Evolutionary conservation across 2,329 filamentous ascomycete species (phyloP).

Genomic region (Fusarium robinianum): DNA sequence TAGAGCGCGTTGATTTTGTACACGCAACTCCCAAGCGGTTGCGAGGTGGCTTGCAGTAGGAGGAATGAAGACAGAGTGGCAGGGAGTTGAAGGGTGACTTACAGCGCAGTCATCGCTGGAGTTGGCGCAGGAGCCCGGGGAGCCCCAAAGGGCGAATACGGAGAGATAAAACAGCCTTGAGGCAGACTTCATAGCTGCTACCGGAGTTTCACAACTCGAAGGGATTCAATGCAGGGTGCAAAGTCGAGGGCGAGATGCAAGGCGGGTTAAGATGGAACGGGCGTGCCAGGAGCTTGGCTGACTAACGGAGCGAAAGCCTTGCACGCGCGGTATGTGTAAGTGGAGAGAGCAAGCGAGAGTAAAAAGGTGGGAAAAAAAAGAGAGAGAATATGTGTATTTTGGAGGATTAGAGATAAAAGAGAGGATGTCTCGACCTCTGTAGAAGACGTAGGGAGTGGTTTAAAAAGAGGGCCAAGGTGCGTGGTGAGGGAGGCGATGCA

Average conservation of each 20-base stretch:
- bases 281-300: conserved; percentile 2
- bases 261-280: conserved; percentile 4
- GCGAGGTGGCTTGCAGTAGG: not conserved
- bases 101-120: conserved; percentile 58
- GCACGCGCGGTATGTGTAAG: too few relatives aligned
- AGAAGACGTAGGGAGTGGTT: too few relatives aligned
- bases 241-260: not conserved
- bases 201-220: conserved; percentile 16
- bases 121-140: conserved; percentile 51
- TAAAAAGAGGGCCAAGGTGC: too few relatives aligned
- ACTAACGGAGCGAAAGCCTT: conserved; percentile 1
- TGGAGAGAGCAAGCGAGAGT: too few relatives aligned
- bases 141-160: conserved; percentile 59
- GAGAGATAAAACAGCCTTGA: conserved; percentile 60
- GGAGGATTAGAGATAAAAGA: not conserved
- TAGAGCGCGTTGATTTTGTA: not conserved
- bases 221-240: conserved; percentile 3
- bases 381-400: not conserved
- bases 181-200: conserved; percentile 55
- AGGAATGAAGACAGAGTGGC: conserved; percentile 6
- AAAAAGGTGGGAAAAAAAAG: too few relatives aligned
- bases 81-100: conserved; percentile 40
- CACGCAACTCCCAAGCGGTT: not conserved
- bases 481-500: conserved; percentile 2
- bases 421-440: too few relatives aligned